phyloP scores from a whole-genome alignment of 2,329 filamentous ascomycete genomes.

The Blastomyces silverae region DNA sequence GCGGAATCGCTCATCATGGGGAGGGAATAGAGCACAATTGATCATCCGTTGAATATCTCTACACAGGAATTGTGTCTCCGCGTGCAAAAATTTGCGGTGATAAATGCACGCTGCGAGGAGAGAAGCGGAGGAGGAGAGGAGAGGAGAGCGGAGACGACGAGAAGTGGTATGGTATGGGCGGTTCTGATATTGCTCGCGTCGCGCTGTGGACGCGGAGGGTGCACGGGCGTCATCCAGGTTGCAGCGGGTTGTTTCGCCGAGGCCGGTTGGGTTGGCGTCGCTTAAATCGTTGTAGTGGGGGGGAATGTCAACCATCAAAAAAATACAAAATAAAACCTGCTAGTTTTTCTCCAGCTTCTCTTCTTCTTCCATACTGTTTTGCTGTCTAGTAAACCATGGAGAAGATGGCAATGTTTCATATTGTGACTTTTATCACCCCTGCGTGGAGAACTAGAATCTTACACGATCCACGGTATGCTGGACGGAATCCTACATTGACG shows the following conservation, averaged over 20 bases:
- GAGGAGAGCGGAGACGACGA: background rate
- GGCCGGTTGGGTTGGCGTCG: background rate
- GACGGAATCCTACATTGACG: background rate
- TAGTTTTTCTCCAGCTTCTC: background rate
- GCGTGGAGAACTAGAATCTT: background rate
- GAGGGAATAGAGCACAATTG: background rate
- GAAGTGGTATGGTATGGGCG: background rate
- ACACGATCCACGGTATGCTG: background rate
- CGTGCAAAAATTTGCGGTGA: background rate
- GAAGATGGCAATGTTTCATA: background rate
- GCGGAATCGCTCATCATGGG: slow-evolving; percentile 10
- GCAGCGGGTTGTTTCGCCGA: slow-evolving; percentile 2
- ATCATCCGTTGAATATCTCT: background rate
- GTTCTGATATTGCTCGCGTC: slow-evolving; percentile 12
- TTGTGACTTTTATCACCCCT: background rate
- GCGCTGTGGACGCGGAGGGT: slow-evolving; percentile 12
- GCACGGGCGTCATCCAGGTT: slow-evolving; percentile 10
- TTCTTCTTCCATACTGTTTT: background rate
- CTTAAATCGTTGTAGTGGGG: background rate
- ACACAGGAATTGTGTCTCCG: background rate
- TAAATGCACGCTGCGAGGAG: background rate
- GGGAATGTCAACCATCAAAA: background rate
- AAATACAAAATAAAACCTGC: background rate
- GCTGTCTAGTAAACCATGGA: background rate
- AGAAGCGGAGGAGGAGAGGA: background rate